Evolutionary conservation across 2,329 filamentous ascomycete genomes (phyloP).

Genomic region (Monosporascus cannonballus): DNA sequence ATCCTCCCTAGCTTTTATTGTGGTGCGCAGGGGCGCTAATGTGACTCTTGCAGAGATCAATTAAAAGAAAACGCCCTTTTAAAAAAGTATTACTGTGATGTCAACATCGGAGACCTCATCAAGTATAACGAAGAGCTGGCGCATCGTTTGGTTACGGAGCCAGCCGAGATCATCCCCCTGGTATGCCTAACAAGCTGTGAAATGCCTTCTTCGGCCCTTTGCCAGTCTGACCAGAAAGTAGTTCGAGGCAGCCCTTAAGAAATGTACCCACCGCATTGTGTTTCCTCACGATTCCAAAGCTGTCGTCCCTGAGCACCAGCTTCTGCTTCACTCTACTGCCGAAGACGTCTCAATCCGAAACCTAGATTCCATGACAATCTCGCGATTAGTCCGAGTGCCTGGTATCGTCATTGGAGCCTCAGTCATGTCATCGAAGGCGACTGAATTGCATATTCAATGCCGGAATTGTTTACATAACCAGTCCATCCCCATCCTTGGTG

Average conservation of each 20-base stretch:
- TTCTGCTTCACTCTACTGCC: constrained; percentile 88
- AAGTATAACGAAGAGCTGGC: constrained; percentile 94
- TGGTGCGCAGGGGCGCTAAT: constrained; percentile 12
- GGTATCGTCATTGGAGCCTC: constrained; percentile 97
- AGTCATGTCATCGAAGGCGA: constrained; percentile 94
- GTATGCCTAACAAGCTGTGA: constrained; percentile 42
- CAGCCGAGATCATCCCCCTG: constrained; percentile 85
- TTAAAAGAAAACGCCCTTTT: constrained; percentile 89
- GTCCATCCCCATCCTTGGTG: constrained; percentile 68
- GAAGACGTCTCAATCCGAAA: constrained; percentile 91
- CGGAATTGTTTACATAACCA: constrained; percentile 73
- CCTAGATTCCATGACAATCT: constrained; percentile 86
- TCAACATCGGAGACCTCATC: constrained; percentile 93
- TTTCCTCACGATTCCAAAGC: constrained; percentile 67
- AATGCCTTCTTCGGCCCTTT: not conserved
- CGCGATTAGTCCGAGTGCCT: constrained; percentile 89
- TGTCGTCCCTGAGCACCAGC: constrained; percentile 81
- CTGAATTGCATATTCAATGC: constrained; percentile 79
- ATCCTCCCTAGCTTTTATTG: not conserved
- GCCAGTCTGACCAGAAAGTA: constrained; percentile 30
- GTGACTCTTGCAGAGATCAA: constrained; percentile 64
- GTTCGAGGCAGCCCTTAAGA: constrained; percentile 88
- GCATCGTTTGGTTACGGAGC: constrained; percentile 81
- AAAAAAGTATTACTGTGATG: constrained; percentile 92
- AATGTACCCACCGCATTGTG: constrained; percentile 89